phyloP scores from a whole-genome alignment of 2,329 filamentous ascomycete species.

The Beauveria pseudobassiana region DNA sequence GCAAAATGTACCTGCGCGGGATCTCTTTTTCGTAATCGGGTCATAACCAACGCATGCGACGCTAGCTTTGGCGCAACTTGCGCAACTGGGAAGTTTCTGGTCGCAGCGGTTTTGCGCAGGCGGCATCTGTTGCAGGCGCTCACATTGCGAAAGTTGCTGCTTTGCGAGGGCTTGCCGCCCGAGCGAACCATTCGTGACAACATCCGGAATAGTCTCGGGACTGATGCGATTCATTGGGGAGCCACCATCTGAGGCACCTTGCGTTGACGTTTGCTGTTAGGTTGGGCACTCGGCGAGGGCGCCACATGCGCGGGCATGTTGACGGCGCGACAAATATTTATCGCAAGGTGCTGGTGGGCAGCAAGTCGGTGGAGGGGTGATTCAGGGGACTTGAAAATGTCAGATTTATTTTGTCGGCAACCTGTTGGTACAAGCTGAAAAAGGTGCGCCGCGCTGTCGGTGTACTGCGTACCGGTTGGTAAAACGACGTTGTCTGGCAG shows the following conservation, averaged over 20 bases:
- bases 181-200: constrained; percentile 22
- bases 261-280: constrained; percentile 47
- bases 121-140: constrained; percentile 92
- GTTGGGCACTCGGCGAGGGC: constrained; percentile 42
- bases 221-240: constrained; percentile 28
- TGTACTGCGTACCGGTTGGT: background rate
- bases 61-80: constrained; percentile 85
- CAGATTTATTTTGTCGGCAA: background rate
- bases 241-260: constrained; percentile 42
- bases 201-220: constrained; percentile 20
- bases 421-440: background rate
- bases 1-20: constrained; percentile 67
- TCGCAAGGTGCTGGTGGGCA: background rate
- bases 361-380: background rate
- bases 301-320: constrained; percentile 39
- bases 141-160: constrained; percentile 73
- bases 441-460: constrained; percentile 8
- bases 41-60: constrained; percentile 93
- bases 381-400: constrained; percentile 10
- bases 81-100: constrained; percentile 83
- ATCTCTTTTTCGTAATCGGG: constrained; percentile 95
- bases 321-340: background rate
- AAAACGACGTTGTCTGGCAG: background rate
- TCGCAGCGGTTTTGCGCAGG: constrained; percentile 91
- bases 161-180: constrained; percentile 44